Percentiles rank a stretch among this genome's conserved stretches.
Evolutionary conservation across 2,329 filamentous ascomycete genomes (phyloP).

Genomic region (Trichophyton simii): DNA sequence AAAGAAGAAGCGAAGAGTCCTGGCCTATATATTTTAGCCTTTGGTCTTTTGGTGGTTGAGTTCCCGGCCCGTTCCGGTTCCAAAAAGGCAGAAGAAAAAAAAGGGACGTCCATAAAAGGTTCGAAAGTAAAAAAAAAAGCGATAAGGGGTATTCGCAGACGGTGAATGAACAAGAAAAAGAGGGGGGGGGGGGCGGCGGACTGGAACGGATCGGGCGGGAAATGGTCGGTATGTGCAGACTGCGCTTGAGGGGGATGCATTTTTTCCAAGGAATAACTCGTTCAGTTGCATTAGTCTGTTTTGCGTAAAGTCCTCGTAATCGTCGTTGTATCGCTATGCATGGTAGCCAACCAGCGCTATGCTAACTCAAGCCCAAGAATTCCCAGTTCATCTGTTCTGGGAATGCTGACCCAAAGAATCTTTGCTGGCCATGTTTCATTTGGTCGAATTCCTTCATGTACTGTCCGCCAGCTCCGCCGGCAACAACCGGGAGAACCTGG

Average conservation of each 20-base stretch:
- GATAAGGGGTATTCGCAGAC: not conserved
- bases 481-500: not conserved
- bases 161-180: not conserved
- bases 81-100: not conserved
- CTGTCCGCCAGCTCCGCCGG: not conserved
- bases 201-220: not conserved
- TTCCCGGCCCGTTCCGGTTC: not conserved
- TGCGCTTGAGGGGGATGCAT: not conserved
- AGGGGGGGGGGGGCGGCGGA: not conserved
- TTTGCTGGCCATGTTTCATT: constrained; percentile 9
- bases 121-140: not conserved
- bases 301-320: not conserved
- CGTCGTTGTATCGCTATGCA: not conserved
- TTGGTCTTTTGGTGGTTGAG: not conserved
- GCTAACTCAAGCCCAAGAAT: constrained; percentile 9
- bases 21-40: not conserved
- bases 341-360: not conserved
- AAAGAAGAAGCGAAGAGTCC: not conserved
- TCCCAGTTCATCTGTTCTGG: constrained; percentile 10
- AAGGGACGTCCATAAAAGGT: not conserved
- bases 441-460: constrained; percentile 7
- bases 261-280: not conserved
- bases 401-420: constrained; percentile 10
- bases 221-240: not conserved
- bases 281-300: not conserved